A percentile compares a stretch with the other conserved stretches of the same genome.
These are phyloP conservation scores for Lycium ferocissimum DNA, from an alignment of 257 asterid genomes.

Conservation along the genomic window DNA sequence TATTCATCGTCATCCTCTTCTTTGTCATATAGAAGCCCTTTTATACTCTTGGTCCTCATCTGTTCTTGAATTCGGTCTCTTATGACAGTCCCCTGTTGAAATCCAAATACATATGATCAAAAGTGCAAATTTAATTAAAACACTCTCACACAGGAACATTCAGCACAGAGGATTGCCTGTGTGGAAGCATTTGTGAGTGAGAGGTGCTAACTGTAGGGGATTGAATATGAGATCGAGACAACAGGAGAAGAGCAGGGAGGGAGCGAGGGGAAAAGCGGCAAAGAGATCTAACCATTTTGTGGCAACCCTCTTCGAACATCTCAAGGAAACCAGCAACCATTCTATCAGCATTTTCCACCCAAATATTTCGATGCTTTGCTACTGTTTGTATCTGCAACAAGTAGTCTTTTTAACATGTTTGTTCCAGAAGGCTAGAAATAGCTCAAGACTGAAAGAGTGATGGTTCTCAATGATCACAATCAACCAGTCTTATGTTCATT, in stretches of 20 bases:
- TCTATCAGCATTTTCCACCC: slow-evolving; percentile 72
- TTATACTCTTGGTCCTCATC: slow-evolving; percentile 46
- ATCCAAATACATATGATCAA: background rate
- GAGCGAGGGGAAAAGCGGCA: background rate
- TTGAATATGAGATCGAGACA: background rate
- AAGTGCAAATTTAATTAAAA: background rate
- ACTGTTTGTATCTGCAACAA: slow-evolving; percentile 61
- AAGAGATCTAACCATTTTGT: slow-evolving; percentile 46
- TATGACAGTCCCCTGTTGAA: slow-evolving; percentile 59
- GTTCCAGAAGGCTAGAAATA: slow-evolving; percentile 1
- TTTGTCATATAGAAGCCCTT: slow-evolving; percentile 46
- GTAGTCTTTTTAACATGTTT: slow-evolving; percentile 14
- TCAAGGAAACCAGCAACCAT: slow-evolving; percentile 70
- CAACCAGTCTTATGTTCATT: background rate
- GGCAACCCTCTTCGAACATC: slow-evolving; percentile 68
- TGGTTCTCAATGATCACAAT: background rate
- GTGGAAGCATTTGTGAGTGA: background rate
- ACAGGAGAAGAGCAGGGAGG: background rate
- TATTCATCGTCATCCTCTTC: slow-evolving; percentile 46
- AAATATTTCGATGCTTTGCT: slow-evolving; percentile 54
- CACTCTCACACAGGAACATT: background rate
- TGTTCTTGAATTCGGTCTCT: slow-evolving; percentile 64
- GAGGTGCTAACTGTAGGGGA: background rate
- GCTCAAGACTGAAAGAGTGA: background rate
- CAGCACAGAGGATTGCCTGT: too few species aligned